phyloP scores from a whole-genome alignment of 805 yeast genomes.

The Jamesozyma piceae region DNA sequence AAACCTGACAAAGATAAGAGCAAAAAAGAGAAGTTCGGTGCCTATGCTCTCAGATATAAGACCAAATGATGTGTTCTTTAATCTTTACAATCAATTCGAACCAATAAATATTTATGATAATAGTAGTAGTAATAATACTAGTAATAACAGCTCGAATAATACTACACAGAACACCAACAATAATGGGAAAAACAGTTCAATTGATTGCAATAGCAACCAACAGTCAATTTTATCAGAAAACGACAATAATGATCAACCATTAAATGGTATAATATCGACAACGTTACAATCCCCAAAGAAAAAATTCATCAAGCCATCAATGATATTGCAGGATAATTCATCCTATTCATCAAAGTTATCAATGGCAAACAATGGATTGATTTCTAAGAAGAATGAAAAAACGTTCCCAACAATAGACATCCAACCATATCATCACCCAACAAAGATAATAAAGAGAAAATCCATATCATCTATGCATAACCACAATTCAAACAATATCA shows the following conservation, averaged over 20 bases:
- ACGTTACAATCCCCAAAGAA: neutral
- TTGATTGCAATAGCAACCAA: neutral
- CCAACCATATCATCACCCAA: slow-evolving; percentile 6
- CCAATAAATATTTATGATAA: neutral
- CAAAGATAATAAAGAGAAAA: slow-evolving; percentile 9
- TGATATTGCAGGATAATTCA: slow-evolving; percentile 22
- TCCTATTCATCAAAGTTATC: slow-evolving; percentile 19
- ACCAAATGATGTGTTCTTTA: neutral
- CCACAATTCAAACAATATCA: neutral
- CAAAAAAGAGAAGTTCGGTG: neutral
- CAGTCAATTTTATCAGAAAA: neutral
- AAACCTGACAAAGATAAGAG: neutral
- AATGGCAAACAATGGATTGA: slow-evolving; percentile 19
- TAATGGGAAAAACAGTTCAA: neutral
- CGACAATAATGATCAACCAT: neutral
- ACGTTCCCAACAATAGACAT: slow-evolving; percentile 10
- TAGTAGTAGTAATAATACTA: too few relatives aligned
- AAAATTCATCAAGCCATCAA: slow-evolving; percentile 24
- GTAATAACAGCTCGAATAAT: neutral
- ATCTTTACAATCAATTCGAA: slow-evolving; percentile 1
- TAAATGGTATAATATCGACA: neutral
- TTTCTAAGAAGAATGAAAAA: slow-evolving; percentile 4
- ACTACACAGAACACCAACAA: too few relatives aligned
- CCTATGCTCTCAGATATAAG: neutral
- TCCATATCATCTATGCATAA: slow-evolving; percentile 4